These are phyloP conservation scores for Cryptococcus deneoformans DNA, from an alignment of 1,284 basidiomycete genomes.

Conservation along the genomic window DNA sequence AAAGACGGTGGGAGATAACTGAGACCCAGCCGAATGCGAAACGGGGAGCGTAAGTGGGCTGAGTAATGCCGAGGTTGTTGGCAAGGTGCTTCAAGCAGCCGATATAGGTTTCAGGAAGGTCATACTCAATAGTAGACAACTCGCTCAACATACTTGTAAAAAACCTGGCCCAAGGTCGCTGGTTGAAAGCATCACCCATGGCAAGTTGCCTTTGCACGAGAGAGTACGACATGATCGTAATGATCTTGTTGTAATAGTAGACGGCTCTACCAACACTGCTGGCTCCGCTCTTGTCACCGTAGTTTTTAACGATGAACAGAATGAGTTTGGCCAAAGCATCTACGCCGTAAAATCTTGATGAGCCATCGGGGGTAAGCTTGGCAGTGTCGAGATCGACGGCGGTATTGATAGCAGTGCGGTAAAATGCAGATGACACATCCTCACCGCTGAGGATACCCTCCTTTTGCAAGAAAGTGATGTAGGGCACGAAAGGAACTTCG, in stretches of 20 bases:
- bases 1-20: conserved; percentile 90
- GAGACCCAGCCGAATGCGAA: conserved; percentile 99
- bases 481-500: conserved; percentile 96
- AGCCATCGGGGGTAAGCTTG: conserved; percentile 73
- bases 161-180: conserved; percentile 98
- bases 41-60: conserved; percentile 95
- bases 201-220: conserved; percentile 95
- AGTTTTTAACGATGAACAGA: conserved; percentile 99
- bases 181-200: conserved; percentile 84
- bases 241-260: conserved; percentile 97
- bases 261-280: conserved; percentile 81
- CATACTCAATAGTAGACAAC: conserved; percentile 75
- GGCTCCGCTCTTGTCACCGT: conserved; percentile 69
- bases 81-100: conserved; percentile 85
- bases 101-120: conserved; percentile 82
- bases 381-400: conserved; percentile 91
- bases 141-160: conserved; percentile 97
- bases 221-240: conserved; percentile 95
- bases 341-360: conserved; percentile 80
- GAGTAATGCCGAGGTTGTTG: conserved; percentile 93
- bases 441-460: conserved; percentile 96
- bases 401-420: conserved; percentile 94
- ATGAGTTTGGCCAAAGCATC: conserved; percentile 95
- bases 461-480: conserved; percentile 92
- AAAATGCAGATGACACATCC: conserved; percentile 96